A percentile compares a stretch with the other conserved stretches of the same genome.
Conservation (phyloP, 345 rosid genomes). For the Bretschneidera sinensis region DNA sequence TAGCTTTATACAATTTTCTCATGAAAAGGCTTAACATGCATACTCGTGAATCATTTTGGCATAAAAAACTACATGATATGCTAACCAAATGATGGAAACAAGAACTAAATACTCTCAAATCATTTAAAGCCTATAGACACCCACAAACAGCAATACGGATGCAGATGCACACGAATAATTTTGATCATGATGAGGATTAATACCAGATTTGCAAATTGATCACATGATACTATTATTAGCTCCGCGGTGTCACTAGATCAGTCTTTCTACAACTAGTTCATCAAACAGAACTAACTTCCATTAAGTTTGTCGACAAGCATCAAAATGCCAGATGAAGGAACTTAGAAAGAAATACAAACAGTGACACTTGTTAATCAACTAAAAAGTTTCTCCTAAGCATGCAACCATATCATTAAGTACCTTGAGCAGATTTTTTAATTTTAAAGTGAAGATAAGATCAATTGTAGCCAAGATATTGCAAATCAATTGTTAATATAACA, state of each 20-base stretch:
- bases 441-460: not conserved
- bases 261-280: not conserved
- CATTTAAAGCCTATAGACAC: too few relatives aligned
- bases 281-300: not conserved
- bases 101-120: too few relatives aligned
- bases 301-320: not conserved
- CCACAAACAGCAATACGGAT: not conserved
- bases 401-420: not conserved
- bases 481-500: not conserved
- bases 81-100: too few relatives aligned
- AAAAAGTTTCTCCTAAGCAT: not conserved
- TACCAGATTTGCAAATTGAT: not conserved
- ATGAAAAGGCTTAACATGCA: too few relatives aligned
- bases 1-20: too few relatives aligned
- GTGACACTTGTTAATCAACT: not conserved
- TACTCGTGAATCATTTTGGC: too few relatives aligned
- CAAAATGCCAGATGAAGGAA: too few relatives aligned
- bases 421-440: not conserved
- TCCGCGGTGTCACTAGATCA: not conserved
- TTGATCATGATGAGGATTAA: too few relatives aligned
- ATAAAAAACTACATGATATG: too few relatives aligned
- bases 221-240: not conserved
- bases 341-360: not conserved
- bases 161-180: too few relatives aligned
- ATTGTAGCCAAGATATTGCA: not conserved